A percentile compares a stretch with the other conserved stretches of the same genome.
phyloP scores from a whole-genome alignment of 305 asterid genomes.

The Solanum hybrid region DNA sequence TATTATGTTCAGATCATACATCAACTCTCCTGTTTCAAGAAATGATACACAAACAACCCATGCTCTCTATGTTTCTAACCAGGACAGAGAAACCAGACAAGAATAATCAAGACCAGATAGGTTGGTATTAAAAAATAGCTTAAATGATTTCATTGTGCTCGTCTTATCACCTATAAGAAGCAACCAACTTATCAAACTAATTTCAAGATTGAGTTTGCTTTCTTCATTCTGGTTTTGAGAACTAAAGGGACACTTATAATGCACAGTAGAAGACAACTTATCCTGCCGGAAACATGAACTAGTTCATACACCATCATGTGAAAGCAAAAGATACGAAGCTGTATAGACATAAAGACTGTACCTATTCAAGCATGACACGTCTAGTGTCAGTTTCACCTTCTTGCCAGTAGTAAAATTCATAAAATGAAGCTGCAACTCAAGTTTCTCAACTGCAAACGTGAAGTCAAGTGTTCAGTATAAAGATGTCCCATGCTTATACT shows the following conservation, averaged over 20 bases:
- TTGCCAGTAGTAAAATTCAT: conserved; percentile 37
- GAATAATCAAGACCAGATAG: background rate
- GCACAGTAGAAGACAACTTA: background rate
- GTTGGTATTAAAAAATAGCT: background rate
- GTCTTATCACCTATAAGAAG: background rate
- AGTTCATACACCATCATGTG: background rate
- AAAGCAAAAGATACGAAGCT: background rate
- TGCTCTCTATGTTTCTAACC: background rate
- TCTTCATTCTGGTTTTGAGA: background rate
- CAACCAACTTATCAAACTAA: conserved; percentile 1
- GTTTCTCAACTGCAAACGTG: conserved; percentile 55
- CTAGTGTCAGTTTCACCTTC: conserved; percentile 57
- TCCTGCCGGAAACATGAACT: background rate
- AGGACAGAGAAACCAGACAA: background rate
- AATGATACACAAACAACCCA: background rate
- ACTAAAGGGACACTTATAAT: background rate
- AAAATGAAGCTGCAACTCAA: conserved; percentile 61
- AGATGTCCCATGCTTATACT: background rate
- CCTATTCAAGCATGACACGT: conserved; percentile 81
- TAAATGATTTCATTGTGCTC: background rate
- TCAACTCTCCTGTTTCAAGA: background rate
- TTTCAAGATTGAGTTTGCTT: background rate
- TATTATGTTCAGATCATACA: background rate
- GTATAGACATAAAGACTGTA: conserved; percentile 13
- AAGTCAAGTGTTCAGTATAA: conserved; percentile 10